Conservation (phyloP, 441 rosid species). For the Brassica hybrid region DNA sequence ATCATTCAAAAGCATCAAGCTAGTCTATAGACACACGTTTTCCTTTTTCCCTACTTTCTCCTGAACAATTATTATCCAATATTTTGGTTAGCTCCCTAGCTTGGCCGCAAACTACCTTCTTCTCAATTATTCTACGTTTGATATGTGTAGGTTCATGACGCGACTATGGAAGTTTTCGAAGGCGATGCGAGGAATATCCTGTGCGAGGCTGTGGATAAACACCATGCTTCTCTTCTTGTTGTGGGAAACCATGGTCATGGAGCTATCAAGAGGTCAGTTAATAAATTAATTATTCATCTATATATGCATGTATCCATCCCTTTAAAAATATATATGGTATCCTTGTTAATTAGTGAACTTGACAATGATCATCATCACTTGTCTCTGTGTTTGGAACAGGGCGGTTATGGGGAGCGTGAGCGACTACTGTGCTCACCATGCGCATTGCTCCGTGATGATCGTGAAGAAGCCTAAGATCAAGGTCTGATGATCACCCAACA, state of each 20-base stretch:
- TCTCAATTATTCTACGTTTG: conserved; percentile 5
- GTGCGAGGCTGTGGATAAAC: conserved; percentile 84
- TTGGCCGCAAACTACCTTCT: not conserved
- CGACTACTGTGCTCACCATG: conserved; percentile 86
- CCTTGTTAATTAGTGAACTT: not conserved
- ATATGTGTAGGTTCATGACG: conserved; percentile 59
- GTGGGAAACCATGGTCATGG: conserved; percentile 98
- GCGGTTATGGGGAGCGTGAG: conserved; percentile 92
- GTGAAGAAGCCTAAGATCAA: conserved; percentile 87
- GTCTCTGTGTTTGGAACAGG: conserved; percentile 49
- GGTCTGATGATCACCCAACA: conserved; percentile 39
- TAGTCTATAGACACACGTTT: not conserved
- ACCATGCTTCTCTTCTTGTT: conserved; percentile 79
- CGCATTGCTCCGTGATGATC: conserved; percentile 89
- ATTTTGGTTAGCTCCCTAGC: not conserved
- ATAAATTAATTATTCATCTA: not conserved
- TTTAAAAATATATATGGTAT: not conserved
- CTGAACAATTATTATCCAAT: not conserved
- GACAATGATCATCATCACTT: not conserved
- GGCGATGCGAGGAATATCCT: conserved; percentile 90
- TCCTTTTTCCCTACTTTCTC: not conserved
- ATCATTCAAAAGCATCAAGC: not conserved
- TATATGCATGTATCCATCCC: not conserved
- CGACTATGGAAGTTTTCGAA: conserved; percentile 59
- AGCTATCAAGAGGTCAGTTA: conserved; percentile 74